Percentiles rank a stretch among this genome's conserved stretches.
Evolutionary conservation across 176 grass and related monocot species (phyloP).

Genomic region (Carex kokanica): DNA sequence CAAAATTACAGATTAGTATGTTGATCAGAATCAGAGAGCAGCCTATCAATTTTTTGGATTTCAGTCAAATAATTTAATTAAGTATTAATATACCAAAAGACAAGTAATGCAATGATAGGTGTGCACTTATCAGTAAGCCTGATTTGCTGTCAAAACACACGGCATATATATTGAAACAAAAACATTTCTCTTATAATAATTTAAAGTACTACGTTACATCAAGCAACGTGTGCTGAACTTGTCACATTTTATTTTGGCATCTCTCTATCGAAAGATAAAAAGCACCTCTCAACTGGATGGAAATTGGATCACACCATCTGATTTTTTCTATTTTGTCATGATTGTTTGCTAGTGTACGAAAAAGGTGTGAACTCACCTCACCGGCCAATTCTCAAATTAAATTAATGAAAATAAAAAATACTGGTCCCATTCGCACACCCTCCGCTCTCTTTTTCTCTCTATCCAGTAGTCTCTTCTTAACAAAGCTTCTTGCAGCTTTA

Average conservation of each 20-base stretch:
- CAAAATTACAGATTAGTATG: no score
- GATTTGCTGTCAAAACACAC: neutral
- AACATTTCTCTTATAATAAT: neutral
- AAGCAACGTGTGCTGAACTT: neutral
- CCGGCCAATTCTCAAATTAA: neutral
- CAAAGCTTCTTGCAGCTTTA: constrained; percentile 56
- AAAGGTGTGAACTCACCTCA: neutral
- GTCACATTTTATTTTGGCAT: neutral
- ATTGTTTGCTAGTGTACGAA: neutral
- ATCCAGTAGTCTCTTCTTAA: constrained; percentile 36
- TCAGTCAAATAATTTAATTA: neutral
- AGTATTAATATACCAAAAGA: neutral
- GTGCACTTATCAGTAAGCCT: neutral
- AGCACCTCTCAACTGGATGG: constrained; percentile 44
- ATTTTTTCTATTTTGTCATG: neutral
- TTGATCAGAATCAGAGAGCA: no score
- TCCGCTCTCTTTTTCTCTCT: neutral
- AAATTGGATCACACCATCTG: constrained; percentile 34
- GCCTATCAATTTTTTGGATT: no score
- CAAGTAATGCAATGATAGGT: neutral
- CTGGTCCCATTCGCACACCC: neutral
- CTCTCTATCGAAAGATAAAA: constrained; percentile 38
- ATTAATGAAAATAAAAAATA: no score
- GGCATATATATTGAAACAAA: neutral
- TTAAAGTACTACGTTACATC: neutral